A percentile compares a stretch with the other conserved stretches of the same genome.
Evolutionary conservation across 495 filamentous ascomycete genomes (phyloP).

Genomic region (Talaromyces liani): DNA sequence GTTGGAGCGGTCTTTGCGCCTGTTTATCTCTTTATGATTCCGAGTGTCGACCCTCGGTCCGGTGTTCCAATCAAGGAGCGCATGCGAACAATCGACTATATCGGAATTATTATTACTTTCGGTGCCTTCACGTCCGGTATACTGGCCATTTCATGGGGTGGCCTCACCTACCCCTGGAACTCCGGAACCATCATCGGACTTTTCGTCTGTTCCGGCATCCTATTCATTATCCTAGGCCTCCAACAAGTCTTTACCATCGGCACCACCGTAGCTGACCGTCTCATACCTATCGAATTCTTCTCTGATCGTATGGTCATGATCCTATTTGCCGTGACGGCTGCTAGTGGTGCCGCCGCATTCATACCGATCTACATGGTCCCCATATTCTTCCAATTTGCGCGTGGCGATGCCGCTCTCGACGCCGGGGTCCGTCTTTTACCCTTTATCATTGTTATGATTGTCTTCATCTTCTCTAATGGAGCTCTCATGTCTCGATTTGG

Average conservation of each 20-base stretch:
- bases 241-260: conserved; percentile 46
- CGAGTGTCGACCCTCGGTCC: conserved; percentile 36
- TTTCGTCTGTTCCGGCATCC: conserved; percentile 42
- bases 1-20: conserved; percentile 47
- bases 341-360: conserved; percentile 29
- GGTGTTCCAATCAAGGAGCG: conserved; percentile 27
- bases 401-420: conserved; percentile 36
- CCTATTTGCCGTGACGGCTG: conserved; percentile 46
- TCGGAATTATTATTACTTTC: conserved; percentile 25
- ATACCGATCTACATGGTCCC: conserved; percentile 21
- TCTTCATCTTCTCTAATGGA: conserved; percentile 23
- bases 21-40: conserved; percentile 49
- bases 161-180: conserved; percentile 45
- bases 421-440: conserved; percentile 53
- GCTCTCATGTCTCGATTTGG: conserved; percentile 39
- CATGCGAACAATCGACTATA: conserved; percentile 28
- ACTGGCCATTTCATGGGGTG: conserved; percentile 51
- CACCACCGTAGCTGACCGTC: conserved; percentile 36
- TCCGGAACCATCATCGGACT: conserved; percentile 43
- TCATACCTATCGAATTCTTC: conserved; percentile 46
- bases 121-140: conserved; percentile 34
- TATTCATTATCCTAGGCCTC: conserved; percentile 40
- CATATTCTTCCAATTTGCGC: conserved; percentile 54
- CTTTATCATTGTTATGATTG: conserved; percentile 34
- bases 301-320: conserved; percentile 5